Conservation (phyloP, 495 filamentous ascomycete species). For the Hypoxylon crocopeplum region DNA sequence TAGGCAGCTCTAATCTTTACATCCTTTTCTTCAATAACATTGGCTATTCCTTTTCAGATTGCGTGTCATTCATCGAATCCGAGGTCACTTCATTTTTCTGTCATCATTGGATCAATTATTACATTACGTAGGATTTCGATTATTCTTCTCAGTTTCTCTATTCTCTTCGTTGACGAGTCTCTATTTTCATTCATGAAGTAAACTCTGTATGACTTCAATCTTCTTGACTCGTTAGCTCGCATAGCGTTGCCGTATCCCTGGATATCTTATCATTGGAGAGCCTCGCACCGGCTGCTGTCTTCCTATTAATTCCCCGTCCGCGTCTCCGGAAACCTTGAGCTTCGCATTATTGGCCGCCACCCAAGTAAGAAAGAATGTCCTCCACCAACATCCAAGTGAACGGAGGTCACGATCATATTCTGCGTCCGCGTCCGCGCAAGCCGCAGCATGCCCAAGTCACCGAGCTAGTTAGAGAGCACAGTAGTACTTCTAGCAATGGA, state of each 20-base stretch:
- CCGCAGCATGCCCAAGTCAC: constrained; percentile 50
- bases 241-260: neutral
- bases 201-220: neutral
- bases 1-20: constrained; percentile 7
- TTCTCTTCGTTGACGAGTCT: constrained; percentile 21
- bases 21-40: constrained; percentile 12
- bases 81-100: too few relatives aligned
- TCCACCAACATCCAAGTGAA: constrained; percentile 35
- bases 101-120: too few relatives aligned
- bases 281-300: constrained; percentile 14
- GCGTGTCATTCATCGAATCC: constrained; percentile 22
- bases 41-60: constrained; percentile 12
- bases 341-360: neutral
- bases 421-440: constrained; percentile 53
- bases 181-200: neutral
- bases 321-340: neutral
- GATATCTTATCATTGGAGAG: constrained; percentile 18
- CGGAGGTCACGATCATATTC: constrained; percentile 42
- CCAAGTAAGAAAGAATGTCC: constrained; percentile 17
- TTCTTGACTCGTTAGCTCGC: constrained; percentile 17
- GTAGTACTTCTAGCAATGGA: constrained; percentile 44
- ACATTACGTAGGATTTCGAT: neutral
- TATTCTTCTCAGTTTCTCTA: neutral
- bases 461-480: constrained; percentile 42
- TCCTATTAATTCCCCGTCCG: neutral